Percentiles rank a stretch among this genome's conserved stretches.
phyloP scores from a whole-genome alignment of 352 stramenopile genomes.

The Halophytophthora polymorphica region DNA sequence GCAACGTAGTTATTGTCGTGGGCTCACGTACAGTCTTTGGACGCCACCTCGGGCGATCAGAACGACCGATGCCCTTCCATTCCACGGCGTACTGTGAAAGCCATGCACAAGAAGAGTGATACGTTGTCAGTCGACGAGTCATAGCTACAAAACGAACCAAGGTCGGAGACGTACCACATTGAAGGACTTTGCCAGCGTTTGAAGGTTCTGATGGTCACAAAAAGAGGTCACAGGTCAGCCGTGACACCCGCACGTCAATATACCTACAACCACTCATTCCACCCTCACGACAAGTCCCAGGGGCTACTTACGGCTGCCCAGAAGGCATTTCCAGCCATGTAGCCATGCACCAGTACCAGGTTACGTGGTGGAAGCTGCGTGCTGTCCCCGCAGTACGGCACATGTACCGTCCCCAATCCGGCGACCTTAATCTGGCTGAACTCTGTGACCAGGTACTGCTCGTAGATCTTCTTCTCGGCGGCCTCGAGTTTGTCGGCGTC shows the following conservation, averaged over 20 bases:
- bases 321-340: constrained; percentile 70
- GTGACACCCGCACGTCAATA: background rate
- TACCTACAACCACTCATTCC: constrained; percentile 1
- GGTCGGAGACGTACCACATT: constrained; percentile 54
- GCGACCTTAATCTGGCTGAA: constrained; percentile 53
- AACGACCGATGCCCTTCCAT: constrained; percentile 78
- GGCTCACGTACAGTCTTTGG: constrained; percentile 40
- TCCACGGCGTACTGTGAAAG: constrained; percentile 69
- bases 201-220: constrained; percentile 41
- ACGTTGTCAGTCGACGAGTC: background rate
- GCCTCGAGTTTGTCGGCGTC: constrained; percentile 43
- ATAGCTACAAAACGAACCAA: background rate
- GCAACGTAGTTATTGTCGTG: background rate
- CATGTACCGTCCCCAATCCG: constrained; percentile 69
- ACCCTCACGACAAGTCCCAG: background rate
- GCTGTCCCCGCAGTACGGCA: constrained; percentile 68
- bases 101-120: background rate
- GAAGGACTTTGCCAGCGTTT: constrained; percentile 73
- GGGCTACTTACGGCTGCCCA: constrained; percentile 53
- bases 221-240: background rate
- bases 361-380: constrained; percentile 46
- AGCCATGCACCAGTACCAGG: constrained; percentile 78
- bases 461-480: constrained; percentile 66
- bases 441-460: constrained; percentile 58
- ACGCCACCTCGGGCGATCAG: constrained; percentile 52